phyloP scores from a whole-genome alignment of 73 alveolate species.

The Paramecium caudatum region DNA sequence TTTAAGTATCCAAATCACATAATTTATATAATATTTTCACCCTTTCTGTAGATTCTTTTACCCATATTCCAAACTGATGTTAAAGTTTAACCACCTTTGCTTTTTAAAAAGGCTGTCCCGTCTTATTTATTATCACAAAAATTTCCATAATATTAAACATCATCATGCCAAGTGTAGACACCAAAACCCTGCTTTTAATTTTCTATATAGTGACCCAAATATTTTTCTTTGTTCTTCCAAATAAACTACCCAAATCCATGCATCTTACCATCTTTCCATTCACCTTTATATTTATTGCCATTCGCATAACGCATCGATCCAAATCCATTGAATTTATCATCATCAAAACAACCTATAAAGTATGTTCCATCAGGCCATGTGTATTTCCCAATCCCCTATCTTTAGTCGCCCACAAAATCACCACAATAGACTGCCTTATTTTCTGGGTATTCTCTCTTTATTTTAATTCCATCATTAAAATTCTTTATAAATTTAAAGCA shows the following conservation, averaged over 20 bases:
- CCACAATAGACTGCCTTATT: no score
- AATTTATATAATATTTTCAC: no score
- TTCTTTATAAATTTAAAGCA: no score
- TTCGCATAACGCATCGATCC: neutral
- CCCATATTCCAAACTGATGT: neutral
- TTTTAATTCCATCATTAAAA: no score
- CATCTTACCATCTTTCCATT: neutral
- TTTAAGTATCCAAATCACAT: no score
- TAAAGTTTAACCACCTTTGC: neutral
- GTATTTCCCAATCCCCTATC: neutral
- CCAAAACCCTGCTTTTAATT: neutral
- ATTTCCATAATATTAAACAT: neutral
- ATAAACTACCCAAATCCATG: neutral
- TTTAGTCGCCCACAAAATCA: no score
- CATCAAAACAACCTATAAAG: neutral
- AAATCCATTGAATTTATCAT: neutral
- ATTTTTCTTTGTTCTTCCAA: no score
- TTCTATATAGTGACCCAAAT: neutral
- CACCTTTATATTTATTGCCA: neutral
- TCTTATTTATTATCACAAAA: neutral
- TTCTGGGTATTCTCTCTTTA: no score
- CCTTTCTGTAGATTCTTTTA: no score
- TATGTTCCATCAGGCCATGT: neutral
- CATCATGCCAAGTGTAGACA: neutral
- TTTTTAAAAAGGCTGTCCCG: neutral